Percentiles rank a stretch among this genome's conserved stretches.
Evolutionary conservation across 2,329 filamentous ascomycete genomes (phyloP).

Genomic region (Aspergillus versicolor): DNA sequence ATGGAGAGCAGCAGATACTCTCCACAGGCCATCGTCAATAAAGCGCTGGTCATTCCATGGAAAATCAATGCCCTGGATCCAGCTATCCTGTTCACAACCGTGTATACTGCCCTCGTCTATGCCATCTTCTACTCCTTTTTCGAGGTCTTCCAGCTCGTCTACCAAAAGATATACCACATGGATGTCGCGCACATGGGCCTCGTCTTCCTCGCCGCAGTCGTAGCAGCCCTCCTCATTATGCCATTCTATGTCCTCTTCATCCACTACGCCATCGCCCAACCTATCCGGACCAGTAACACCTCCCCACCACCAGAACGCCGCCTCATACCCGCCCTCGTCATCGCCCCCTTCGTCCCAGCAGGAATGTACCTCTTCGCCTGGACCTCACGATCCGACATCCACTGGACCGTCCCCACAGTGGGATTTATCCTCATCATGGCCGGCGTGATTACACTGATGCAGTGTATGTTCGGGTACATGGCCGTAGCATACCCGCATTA

Average conservation of each 20-base stretch:
- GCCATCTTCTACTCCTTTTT: conserved; percentile 47
- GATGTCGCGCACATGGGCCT: neutral
- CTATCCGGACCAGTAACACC: conserved; percentile 50
- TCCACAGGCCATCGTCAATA: conserved; percentile 1
- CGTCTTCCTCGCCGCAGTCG: neutral
- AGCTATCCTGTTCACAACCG: conserved; percentile 59
- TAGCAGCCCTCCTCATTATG: conserved; percentile 45
- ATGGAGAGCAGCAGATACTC: conserved; percentile 37
- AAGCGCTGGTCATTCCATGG: conserved; percentile 61
- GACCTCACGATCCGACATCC: conserved; percentile 18
- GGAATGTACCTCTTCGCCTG: conserved; percentile 55
- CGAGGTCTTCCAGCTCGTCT: conserved; percentile 3
- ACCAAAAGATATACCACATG: neutral
- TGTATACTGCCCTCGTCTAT: conserved; percentile 62
- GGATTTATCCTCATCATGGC: conserved; percentile 40
- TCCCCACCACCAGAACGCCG: conserved; percentile 53
- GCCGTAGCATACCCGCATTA: conserved; percentile 34
- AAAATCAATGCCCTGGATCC: conserved; percentile 63
- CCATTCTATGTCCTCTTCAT: conserved; percentile 53
- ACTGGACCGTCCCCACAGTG: conserved; percentile 36
- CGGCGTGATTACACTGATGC: conserved; percentile 46
- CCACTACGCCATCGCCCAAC: conserved; percentile 51
- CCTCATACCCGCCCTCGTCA: conserved; percentile 54
- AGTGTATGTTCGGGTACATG: conserved; percentile 44
- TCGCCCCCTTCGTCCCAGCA: conserved; percentile 54